Percentiles rank a stretch among this genome's conserved stretches.
These are phyloP conservation scores for Monosporascus cannonballus DNA, from an alignment of 2,329 filamentous ascomycete species.

Conservation along the genomic window DNA sequence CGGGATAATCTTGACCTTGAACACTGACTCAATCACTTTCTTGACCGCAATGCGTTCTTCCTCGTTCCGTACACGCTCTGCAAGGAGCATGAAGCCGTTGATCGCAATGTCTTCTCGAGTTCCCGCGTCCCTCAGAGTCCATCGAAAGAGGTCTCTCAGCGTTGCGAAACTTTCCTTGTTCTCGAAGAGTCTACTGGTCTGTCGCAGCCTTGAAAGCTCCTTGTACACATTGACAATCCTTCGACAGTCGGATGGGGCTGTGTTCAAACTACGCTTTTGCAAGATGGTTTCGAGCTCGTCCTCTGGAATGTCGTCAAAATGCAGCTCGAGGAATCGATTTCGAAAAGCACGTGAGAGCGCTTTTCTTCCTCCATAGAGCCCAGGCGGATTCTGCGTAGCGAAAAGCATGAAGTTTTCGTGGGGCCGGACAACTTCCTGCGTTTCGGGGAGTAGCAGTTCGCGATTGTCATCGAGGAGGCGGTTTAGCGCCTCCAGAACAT, in stretches of 20 bases:
- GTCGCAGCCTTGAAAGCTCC: slow-evolving; percentile 81
- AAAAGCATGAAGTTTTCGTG: slow-evolving; percentile 97
- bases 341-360: slow-evolving; percentile 89
- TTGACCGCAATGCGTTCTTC: slow-evolving; percentile 84
- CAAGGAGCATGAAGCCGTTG: slow-evolving; percentile 94
- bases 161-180: slow-evolving; percentile 97
- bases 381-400: slow-evolving; percentile 94
- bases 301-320: slow-evolving; percentile 97
- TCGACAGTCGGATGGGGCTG: slow-evolving; percentile 84
- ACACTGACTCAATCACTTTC: slow-evolving; percentile 79
- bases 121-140: slow-evolving; percentile 81
- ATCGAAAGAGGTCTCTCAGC: slow-evolving; percentile 89
- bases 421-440: slow-evolving; percentile 85
- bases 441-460: slow-evolving; percentile 92
- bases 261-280: slow-evolving; percentile 76
- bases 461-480: slow-evolving; percentile 92
- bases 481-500: slow-evolving; percentile 94
- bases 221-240: slow-evolving; percentile 92
- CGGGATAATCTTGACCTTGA: slow-evolving; percentile 79
- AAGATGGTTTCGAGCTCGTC: slow-evolving; percentile 89
- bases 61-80: slow-evolving; percentile 85
- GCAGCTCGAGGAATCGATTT: slow-evolving; percentile 92
- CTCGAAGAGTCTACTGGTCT: slow-evolving; percentile 88
- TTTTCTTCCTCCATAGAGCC: slow-evolving; percentile 91
- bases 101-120: slow-evolving; percentile 81